Percentiles rank a stretch among this genome's conserved stretches.
Conservation (phyloP, 148 eudicot genomes). For the Spergularia marina region DNA sequence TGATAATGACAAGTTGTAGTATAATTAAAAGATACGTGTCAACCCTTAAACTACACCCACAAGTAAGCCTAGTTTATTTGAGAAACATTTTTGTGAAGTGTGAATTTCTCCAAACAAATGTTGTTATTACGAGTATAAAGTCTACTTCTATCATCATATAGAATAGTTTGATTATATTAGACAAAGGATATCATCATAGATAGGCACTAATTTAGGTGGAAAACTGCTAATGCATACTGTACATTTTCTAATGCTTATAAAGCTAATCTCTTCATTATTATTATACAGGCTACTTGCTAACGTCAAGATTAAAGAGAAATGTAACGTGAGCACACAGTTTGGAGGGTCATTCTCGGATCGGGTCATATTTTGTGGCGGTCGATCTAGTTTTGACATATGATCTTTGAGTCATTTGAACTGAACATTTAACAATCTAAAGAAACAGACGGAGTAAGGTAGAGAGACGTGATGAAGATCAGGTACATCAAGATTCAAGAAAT, state of each 20-base stretch:
- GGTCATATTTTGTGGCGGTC: no score
- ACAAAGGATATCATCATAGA: neutral
- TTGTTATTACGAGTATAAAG: neutral
- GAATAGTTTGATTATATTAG: no score
- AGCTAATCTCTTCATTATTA: neutral
- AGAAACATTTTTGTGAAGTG: neutral
- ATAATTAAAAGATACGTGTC: neutral
- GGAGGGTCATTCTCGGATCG: no score
- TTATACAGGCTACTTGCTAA: neutral
- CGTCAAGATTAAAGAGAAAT: slow-evolving; percentile 4
- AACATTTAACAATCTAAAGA: no score
- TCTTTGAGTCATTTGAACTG: no score
- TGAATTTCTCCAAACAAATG: neutral
- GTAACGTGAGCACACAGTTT: neutral
- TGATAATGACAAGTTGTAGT: neutral
- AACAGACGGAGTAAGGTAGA: neutral
- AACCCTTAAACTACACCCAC: neutral
- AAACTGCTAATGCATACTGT: slow-evolving; percentile 5
- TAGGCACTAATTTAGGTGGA: slow-evolving; percentile 17
- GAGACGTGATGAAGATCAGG: slow-evolving; percentile 10
- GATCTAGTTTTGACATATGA: no score
- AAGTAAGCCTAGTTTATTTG: neutral
- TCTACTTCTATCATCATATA: slow-evolving; percentile 5
- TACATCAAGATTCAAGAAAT: neutral
- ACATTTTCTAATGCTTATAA: neutral